Conservation (phyloP, 768 basidiomycete genomes). For the Lentinula raphanica region DNA sequence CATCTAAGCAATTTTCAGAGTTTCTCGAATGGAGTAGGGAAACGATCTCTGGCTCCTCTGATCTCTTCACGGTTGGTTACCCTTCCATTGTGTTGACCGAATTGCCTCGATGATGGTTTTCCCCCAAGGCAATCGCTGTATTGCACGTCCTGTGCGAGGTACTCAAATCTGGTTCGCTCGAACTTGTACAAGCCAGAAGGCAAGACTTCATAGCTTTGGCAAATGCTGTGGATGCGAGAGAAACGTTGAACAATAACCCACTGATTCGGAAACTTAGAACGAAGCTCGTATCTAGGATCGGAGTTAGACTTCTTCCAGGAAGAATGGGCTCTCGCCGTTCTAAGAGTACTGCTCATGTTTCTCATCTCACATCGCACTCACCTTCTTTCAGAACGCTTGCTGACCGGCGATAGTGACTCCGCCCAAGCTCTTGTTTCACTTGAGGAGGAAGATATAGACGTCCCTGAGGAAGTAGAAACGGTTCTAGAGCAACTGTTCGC, state of each 20-base stretch:
- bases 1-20: slow-evolving; percentile 36
- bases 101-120: not conserved
- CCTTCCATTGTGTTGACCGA: not conserved
- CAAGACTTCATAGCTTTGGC: slow-evolving; percentile 42
- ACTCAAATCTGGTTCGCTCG: slow-evolving; percentile 54
- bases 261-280: slow-evolving; percentile 61
- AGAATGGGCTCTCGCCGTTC: slow-evolving; percentile 27
- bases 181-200: slow-evolving; percentile 42
- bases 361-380: not conserved
- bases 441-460: slow-evolving; percentile 43
- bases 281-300: slow-evolving; percentile 66
- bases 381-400: slow-evolving; percentile 23
- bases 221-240: slow-evolving; percentile 33
- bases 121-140: slow-evolving; percentile 55
- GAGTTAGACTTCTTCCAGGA: slow-evolving; percentile 56
- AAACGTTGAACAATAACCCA: slow-evolving; percentile 47
- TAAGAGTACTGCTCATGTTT: slow-evolving; percentile 32
- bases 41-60: slow-evolving; percentile 31
- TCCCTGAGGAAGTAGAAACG: slow-evolving; percentile 75
- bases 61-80: slow-evolving; percentile 46
- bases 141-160: slow-evolving; percentile 70
- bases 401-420: slow-evolving; percentile 19
- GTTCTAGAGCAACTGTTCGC: slow-evolving; percentile 69
- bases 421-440: slow-evolving; percentile 2
- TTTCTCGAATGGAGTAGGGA: slow-evolving; percentile 49